A percentile compares a stretch with the other conserved stretches of the same genome.
phyloP scores from a whole-genome alignment of 2,329 filamentous ascomycete genomes.

The Aspergillus pseudotamarii region DNA sequence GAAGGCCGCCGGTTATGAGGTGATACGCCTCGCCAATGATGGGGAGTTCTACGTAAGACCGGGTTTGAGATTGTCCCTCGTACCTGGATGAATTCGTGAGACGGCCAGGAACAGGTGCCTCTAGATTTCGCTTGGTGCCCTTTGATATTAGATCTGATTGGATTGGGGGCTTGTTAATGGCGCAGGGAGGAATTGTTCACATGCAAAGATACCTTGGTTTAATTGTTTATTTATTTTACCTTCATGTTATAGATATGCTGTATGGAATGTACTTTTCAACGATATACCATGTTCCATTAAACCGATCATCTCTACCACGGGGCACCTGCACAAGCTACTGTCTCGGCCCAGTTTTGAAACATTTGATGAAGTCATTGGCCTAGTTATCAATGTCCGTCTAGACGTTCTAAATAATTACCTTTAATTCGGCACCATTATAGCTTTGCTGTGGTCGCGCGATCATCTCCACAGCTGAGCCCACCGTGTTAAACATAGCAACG shows the following conservation, averaged over 20 bases:
- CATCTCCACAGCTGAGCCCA: background rate
- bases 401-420: no score
- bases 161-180: background rate
- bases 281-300: background rate
- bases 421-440: no score
- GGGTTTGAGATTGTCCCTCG: background rate
- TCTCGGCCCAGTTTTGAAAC: background rate
- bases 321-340: no score
- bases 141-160: background rate
- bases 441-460: background rate
- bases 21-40: constrained; percentile 47
- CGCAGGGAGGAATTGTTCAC: constrained; percentile 5
- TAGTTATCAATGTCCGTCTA: no score
- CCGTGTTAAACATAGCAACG: background rate
- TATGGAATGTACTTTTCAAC: background rate
- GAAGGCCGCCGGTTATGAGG: constrained; percentile 87
- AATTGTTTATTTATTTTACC: background rate
- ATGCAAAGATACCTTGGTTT: constrained; percentile 15
- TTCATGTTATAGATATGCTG: background rate
- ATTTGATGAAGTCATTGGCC: background rate
- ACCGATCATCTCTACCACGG: background rate
- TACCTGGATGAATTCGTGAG: background rate
- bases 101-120: background rate
- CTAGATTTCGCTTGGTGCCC: background rate
- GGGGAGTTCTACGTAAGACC: background rate